Evolutionary conservation across 1,284 basidiomycete species (phyloP).

Genomic region (Xerocomus subilludens): DNA sequence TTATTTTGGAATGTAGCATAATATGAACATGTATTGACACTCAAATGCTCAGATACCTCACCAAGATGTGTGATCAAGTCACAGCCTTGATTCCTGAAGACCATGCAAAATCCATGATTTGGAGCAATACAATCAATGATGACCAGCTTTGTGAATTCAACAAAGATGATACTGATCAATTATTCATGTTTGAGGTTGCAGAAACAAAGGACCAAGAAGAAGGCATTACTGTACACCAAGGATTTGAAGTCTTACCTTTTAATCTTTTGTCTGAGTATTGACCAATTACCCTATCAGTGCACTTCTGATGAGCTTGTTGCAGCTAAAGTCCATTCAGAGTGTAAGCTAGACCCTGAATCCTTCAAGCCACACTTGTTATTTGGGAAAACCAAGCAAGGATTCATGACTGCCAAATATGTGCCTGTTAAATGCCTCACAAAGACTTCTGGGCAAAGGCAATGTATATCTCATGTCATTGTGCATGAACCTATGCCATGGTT

Average conservation of each 20-base stretch:
- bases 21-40: background rate
- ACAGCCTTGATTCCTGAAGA: constrained; percentile 62
- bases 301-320: constrained; percentile 32
- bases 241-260: constrained; percentile 54
- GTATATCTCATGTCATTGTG: constrained; percentile 40
- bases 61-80: constrained; percentile 66
- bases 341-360: constrained; percentile 39
- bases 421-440: constrained; percentile 34
- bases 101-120: constrained; percentile 58
- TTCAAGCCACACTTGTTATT: constrained; percentile 50
- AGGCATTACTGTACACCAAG: constrained; percentile 56
- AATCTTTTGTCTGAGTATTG: background rate
- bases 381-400: constrained; percentile 54
- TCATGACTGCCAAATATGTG: constrained; percentile 50
- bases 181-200: constrained; percentile 68
- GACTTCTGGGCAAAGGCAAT: constrained; percentile 30
- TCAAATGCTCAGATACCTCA: constrained; percentile 59
- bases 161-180: constrained; percentile 59
- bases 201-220: constrained; percentile 71
- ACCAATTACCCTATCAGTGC: constrained; percentile 31
- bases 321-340: constrained; percentile 38
- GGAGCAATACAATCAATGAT: constrained; percentile 54
- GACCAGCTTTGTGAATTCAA: constrained; percentile 48
- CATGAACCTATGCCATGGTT: constrained; percentile 36
- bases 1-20: background rate